Conservation (phyloP, 495 filamentous ascomycete genomes). For the Penicillium paradoxum region DNA sequence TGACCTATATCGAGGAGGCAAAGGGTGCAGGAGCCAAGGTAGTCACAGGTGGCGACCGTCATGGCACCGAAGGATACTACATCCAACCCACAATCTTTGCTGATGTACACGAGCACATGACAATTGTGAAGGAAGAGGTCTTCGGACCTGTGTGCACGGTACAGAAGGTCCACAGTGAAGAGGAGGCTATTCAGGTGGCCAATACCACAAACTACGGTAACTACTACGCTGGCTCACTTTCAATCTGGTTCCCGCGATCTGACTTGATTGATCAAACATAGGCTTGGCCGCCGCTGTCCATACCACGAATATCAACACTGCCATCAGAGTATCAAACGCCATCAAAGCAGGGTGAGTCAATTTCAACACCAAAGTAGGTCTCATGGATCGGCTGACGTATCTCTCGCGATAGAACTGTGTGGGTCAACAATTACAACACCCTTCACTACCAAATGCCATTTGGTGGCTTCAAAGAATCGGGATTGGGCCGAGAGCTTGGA, state of each 20-base stretch:
- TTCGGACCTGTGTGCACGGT: conserved; percentile 85
- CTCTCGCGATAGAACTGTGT: conserved; percentile 53
- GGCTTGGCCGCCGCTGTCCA: conserved; percentile 73
- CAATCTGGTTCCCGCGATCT: no score
- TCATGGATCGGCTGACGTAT: no score
- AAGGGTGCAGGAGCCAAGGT: conserved; percentile 73
- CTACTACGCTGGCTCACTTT: no score
- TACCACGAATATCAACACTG: conserved; percentile 78
- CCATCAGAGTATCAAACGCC: conserved; percentile 67
- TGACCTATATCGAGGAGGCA: conserved; percentile 80
- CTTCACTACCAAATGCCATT: conserved; percentile 64
- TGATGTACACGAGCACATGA: conserved; percentile 74
- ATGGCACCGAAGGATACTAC: conserved; percentile 77
- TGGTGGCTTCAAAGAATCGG: conserved; percentile 85
- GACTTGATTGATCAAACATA: no score
- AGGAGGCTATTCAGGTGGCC: conserved; percentile 64
- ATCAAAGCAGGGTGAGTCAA: conserved; percentile 59
- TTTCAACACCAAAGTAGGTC: no score
- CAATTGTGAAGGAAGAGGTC: conserved; percentile 89
- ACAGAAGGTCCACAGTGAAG: conserved; percentile 72
- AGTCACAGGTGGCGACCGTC: conserved; percentile 68
- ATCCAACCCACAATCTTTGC: conserved; percentile 89
- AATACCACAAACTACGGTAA: conserved; percentile 66
- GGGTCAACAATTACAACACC: conserved; percentile 78
- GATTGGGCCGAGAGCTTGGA: conserved; percentile 76